Evolutionary conservation across 2,329 filamentous ascomycete genomes (phyloP), one percentile per base, ranked within the genome.

Genomic region (Colletotrichum lentis): DNA sequence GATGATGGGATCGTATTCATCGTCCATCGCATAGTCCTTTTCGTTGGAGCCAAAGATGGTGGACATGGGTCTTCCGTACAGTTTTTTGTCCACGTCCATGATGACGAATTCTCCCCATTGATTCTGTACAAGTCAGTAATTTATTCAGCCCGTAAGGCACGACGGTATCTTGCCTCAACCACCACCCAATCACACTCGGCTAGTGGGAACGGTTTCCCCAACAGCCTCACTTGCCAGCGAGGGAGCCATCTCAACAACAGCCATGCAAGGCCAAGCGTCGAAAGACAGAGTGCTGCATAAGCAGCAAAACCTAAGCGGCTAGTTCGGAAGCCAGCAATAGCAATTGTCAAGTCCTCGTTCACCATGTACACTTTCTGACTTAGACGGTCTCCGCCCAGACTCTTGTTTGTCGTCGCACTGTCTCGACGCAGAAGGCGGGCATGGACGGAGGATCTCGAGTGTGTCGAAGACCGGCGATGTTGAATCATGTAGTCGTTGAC

Each of bases 331-430:
- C 96, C 96, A 27, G 95, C 93, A 75, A 98, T 89, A 35, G 94
- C 95, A 73, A 97, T 94, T 1, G 94, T 97, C 71, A 99, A 83
- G 77, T 99, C 96, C 78, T 99, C 96, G 49, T 93, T 97, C 67
- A 89, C 84, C 79, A 99, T 94, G 78, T 97, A 96, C 27, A 97
- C 86, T 80, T 97, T 98, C 78, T 99, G 96, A 74, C 86, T 96
- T 35, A 86, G 83, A 65, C 92, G 88, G 49, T 86, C 87, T 47
- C 82, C 82, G 57, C 85, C 87, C 70, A 85, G 84, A 74, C 91
- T 93, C 37, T 83, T 85, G 70, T 89, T 86, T 14, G 93, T 96
- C 60, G 86, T 86, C 35, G 83, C 84, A 72, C 92, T 96, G 69
- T 90, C 88, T 68, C 87, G 88, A 70, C 91, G 87, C 57, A 93